phyloP scores from a whole-genome alignment of 495 filamentous ascomycete genomes.

The Penicillium manginii region DNA sequence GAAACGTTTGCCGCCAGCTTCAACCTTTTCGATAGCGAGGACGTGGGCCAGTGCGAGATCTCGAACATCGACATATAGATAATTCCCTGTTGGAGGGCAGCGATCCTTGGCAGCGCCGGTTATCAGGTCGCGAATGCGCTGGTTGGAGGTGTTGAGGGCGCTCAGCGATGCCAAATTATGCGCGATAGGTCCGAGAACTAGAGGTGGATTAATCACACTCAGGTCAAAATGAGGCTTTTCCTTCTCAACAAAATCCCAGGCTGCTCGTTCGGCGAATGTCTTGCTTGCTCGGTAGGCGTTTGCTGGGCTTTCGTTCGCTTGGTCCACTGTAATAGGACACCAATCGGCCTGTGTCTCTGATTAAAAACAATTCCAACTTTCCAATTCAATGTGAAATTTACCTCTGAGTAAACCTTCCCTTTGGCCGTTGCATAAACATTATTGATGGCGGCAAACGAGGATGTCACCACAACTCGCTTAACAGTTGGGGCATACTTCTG shows the following conservation, averaged over 20 bases:
- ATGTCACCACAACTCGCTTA: constrained; percentile 64
- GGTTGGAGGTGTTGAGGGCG: constrained; percentile 61
- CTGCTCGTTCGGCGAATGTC: constrained; percentile 57
- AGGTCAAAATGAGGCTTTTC: constrained; percentile 66
- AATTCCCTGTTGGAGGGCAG: constrained; percentile 52
- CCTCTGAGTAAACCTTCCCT: constrained; percentile 57
- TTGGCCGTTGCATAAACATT: constrained; percentile 45
- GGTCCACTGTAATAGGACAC: constrained; percentile 73
- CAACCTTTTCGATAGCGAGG: constrained; percentile 57
- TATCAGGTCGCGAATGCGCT: constrained; percentile 50
- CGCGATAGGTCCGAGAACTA: constrained; percentile 62
- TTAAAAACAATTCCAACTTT: neutral
- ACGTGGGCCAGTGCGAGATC: constrained; percentile 65
- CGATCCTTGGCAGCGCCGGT: constrained; percentile 58
- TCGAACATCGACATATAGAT: constrained; percentile 59
- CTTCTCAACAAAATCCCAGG: constrained; percentile 67
- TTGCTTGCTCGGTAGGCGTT: constrained; percentile 55
- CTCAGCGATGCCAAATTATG: constrained; percentile 53
- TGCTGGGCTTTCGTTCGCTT: constrained; percentile 46
- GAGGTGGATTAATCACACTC: constrained; percentile 62
- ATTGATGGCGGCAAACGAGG: constrained; percentile 73
- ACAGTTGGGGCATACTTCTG: constrained; percentile 49
- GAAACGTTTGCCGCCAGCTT: constrained; percentile 63
- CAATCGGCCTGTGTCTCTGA: constrained; percentile 55
- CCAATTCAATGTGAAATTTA: constrained; percentile 27